Conservation (phyloP, 768 basidiomycete species). For the Punctularia strigosozonata region DNA sequence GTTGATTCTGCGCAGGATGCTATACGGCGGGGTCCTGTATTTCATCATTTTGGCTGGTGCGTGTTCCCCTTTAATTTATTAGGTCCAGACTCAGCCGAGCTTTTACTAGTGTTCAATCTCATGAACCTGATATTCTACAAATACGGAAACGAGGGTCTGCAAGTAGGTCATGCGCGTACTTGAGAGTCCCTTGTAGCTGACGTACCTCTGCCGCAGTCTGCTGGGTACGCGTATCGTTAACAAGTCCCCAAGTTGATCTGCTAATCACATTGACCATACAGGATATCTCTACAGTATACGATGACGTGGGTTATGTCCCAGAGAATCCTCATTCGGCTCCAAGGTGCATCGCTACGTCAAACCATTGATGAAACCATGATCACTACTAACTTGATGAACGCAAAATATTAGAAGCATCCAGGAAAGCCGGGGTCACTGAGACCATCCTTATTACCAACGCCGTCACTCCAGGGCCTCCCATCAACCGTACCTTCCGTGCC, state of each 20-base stretch:
- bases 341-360: too few species aligned
- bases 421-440: too few species aligned
- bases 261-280: constrained; percentile 4
- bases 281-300: constrained; percentile 21
- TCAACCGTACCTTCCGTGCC: too few species aligned
- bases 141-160: background rate
- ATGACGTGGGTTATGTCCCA: constrained; percentile 25
- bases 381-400: too few species aligned
- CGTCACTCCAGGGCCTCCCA: too few species aligned
- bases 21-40: constrained; percentile 58
- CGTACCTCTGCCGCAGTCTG: background rate
- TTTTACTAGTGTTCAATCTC: background rate
- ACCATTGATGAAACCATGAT: too few species aligned
- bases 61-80: background rate
- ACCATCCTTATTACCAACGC: too few species aligned
- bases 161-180: background rate
- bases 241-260: background rate
- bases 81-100: background rate
- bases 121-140: background rate
- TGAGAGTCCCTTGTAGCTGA: background rate
- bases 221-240: background rate
- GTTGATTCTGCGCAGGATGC: constrained; percentile 42
- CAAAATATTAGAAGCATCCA: too few species aligned
- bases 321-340: constrained; percentile 21
- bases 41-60: constrained; percentile 40